Conservation (phyloP, 2,329 filamentous ascomycete genomes). For the Eutypa lata region DNA sequence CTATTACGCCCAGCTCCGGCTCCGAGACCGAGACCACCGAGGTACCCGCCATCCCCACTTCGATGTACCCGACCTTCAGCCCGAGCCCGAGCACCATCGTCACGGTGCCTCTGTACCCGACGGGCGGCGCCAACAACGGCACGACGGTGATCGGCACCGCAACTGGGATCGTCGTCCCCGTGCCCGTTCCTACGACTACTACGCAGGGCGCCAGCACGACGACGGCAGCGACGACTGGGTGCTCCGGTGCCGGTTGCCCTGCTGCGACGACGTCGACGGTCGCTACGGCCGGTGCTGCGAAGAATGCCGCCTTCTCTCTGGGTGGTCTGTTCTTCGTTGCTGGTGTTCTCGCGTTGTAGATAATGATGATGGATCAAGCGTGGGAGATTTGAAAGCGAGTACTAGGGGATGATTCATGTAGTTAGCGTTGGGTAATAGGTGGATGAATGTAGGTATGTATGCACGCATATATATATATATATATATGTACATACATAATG, state of each 20-base stretch:
- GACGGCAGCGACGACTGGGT: slow-evolving; percentile 1
- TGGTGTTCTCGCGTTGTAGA: slow-evolving; percentile 2
- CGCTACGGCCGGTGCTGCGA: slow-evolving; percentile 17
- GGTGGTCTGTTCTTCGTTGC: slow-evolving; percentile 12
- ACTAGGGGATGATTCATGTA: no score
- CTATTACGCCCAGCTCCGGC: neutral
- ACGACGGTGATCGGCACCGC: slow-evolving; percentile 60
- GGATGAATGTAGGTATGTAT: neutral
- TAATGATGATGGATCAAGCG: no score
- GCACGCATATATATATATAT: no score
- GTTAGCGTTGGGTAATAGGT: neutral
- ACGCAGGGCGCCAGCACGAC: neutral
- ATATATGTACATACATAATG: no score
- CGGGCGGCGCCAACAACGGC: slow-evolving; percentile 64
- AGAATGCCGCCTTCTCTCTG: slow-evolving; percentile 14
- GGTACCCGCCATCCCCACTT: neutral
- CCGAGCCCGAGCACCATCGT: slow-evolving; percentile 23
- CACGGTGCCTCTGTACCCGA: slow-evolving; percentile 65
- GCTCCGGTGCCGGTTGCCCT: slow-evolving; percentile 6
- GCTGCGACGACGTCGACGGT: slow-evolving; percentile 7
- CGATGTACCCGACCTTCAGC: neutral
- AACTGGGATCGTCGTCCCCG: slow-evolving; percentile 47
- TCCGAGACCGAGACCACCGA: neutral
- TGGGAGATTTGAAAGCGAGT: no score
- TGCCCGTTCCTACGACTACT: slow-evolving; percentile 24